Percentiles rank a stretch among this genome's conserved stretches.
These are phyloP conservation scores for Volvox reticuliferus DNA, from an alignment of 139 green algal species.

Conservation along the genomic window DNA sequence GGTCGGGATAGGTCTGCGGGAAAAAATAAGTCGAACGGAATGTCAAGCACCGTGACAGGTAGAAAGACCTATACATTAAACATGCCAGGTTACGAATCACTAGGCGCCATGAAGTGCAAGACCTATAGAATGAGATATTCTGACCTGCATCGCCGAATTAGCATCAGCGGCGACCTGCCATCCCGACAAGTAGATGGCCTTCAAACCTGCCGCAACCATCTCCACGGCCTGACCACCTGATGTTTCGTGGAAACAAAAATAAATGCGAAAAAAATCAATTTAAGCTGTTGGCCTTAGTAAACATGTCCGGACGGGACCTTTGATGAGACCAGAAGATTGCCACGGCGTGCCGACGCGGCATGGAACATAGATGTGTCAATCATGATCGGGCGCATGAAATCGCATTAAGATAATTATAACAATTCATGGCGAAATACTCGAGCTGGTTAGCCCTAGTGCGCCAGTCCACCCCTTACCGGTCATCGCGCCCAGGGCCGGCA, in stretches of 20 bases:
- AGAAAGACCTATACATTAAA: too few species aligned
- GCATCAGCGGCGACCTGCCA: slow-evolving; percentile 90
- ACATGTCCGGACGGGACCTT: background rate
- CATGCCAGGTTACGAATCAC: too few species aligned
- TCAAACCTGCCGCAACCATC: slow-evolving; percentile 75
- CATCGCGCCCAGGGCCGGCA: slow-evolving; percentile 84
- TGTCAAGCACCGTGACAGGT: too few species aligned
- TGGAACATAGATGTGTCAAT: slow-evolving; percentile 41
- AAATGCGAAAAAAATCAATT: background rate
- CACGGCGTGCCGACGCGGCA: slow-evolving; percentile 23
- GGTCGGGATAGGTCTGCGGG: slow-evolving; percentile 86
- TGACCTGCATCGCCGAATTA: slow-evolving; percentile 69
- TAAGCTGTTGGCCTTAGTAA: too few species aligned
- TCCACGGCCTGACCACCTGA: slow-evolving; percentile 74
- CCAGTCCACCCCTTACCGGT: slow-evolving; percentile 66
- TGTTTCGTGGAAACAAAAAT: too few species aligned
- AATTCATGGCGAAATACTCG: background rate
- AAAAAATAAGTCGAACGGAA: too few species aligned
- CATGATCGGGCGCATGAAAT: background rate
- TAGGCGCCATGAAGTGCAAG: too few species aligned
- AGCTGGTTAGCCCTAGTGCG: too few species aligned
- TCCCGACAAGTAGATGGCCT: slow-evolving; percentile 93
- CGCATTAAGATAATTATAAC: too few species aligned
- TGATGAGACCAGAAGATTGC: background rate
- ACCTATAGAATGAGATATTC: background rate